These are phyloP conservation scores for Venturia aucupariae DNA, from an alignment of 2,329 filamentous ascomycete species.

Conservation along the genomic window DNA sequence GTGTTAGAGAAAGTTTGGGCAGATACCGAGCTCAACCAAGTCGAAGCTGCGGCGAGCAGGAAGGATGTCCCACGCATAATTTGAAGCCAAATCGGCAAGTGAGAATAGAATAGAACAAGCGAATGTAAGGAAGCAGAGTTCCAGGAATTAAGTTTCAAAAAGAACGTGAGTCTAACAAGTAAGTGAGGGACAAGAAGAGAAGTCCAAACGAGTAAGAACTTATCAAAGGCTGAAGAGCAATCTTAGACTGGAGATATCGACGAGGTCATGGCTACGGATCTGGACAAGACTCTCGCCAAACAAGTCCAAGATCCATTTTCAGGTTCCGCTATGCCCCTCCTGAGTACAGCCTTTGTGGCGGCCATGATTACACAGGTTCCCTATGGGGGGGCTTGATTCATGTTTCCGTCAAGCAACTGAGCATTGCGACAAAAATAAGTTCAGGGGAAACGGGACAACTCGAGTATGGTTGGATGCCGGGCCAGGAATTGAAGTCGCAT, in stretches of 20 bases:
- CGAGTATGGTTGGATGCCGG: neutral
- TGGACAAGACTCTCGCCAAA: neutral
- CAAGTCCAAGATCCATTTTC: neutral
- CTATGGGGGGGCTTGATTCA: neutral
- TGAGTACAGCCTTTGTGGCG: neutral
- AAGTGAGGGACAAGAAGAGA: neutral
- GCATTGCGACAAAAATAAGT: constrained; percentile 2
- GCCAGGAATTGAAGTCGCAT: neutral
- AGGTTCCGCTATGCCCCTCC: neutral
- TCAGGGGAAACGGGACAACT: neutral
- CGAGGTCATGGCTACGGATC: neutral
- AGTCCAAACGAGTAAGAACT: neutral
- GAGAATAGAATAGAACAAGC: neutral
- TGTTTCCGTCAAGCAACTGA: neutral
- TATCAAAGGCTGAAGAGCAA: neutral
- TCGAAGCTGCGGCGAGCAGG: neutral
- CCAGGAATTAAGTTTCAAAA: neutral
- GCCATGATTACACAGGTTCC: neutral
- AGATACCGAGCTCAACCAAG: constrained; percentile 1
- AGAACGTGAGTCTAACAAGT: neutral
- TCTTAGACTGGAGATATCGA: neutral
- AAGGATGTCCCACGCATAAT: constrained; percentile 1
- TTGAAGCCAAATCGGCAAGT: neutral
- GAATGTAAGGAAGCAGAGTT: neutral
- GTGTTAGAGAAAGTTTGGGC: neutral